phyloP scores from a whole-genome alignment of 2,329 filamentous ascomycete genomes.

The Calonectria hongkongensis region DNA sequence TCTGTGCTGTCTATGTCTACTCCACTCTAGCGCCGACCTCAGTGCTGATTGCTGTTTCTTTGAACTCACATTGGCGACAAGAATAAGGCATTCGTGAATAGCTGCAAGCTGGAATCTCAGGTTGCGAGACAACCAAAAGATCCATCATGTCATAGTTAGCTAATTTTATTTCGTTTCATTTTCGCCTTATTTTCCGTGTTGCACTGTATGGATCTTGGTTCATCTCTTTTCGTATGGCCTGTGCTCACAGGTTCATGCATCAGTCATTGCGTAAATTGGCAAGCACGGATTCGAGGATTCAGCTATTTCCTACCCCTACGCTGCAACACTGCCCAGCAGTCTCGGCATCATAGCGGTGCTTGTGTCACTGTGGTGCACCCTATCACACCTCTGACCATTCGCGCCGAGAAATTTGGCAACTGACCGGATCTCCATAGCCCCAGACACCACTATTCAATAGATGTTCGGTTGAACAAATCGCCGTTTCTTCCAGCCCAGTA shows the following conservation, averaged over 20 bases:
- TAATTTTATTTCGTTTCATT: too few relatives aligned
- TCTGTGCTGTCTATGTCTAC: not conserved
- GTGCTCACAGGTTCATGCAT: not conserved
- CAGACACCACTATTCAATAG: not conserved
- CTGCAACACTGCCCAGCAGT: not conserved
- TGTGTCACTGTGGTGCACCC: not conserved
- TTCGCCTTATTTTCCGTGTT: not conserved
- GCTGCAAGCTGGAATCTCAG: too few relatives aligned
- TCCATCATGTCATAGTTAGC: too few relatives aligned
- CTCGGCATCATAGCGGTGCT: slow-evolving; percentile 13
- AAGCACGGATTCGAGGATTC: not conserved
- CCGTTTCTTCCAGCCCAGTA: not conserved
- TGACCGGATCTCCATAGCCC: not conserved
- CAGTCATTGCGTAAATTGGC: not conserved
- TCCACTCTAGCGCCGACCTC: not conserved
- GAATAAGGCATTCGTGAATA: too few relatives aligned
- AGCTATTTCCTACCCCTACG: not conserved
- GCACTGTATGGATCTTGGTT: not conserved
- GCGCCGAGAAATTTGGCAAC: not conserved
- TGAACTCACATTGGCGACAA: too few relatives aligned
- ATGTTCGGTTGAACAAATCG: not conserved
- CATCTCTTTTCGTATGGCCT: not conserved
- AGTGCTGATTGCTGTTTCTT: too few relatives aligned
- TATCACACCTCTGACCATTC: not conserved
- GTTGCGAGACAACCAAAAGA: too few relatives aligned